Evolutionary conservation across 2,329 filamentous ascomycete genomes (phyloP), one percentile per base, ranked within the genome.

Genomic region (Diaporthe amygdali): DNA sequence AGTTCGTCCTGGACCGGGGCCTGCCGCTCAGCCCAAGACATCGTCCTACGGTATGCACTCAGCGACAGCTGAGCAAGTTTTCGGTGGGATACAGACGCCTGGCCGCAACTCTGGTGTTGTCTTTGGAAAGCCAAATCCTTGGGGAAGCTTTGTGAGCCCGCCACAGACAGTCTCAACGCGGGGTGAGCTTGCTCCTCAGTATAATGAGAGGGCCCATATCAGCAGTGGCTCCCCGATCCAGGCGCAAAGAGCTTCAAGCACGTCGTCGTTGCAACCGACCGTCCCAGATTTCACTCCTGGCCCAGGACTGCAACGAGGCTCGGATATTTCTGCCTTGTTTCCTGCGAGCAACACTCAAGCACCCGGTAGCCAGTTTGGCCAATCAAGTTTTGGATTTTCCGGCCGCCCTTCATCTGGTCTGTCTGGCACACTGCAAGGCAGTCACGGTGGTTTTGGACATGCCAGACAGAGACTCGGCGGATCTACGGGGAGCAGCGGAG

Each of bases 1-100:
- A 15, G 30, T 81, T 61, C 85, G 83, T 63, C 82, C 85, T 32
- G 82, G 87, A 72, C 77, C 77, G 72, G 59, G 74, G 32, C 68
- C 68, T 2, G 30, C 39, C 34, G 12, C 22, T 52, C 61, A 55
- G 66, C 10, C 66, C 77, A 8, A 70, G 32, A 47, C 85, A 88
- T 81, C 85, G 3, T 88, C 85, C 2, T 90, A 89, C 72, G 88
- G 86, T 20, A 88, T 90, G 87, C 84, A 87, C 75, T 86, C 84
- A 12, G 77, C 81, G 3, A 87, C 85, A 9, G 85, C 87, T 32
- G 84, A 87, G 59, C 86, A 87, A 22, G 74, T 87, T 2, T 88
- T 89, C 73, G 85, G 81, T 34, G 79, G 82, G 51, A 75, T 83
- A 51, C 79, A 77, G 17, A 76, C 37, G 12, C 69, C 56, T 68